Conservation (phyloP, 371 early-diverging fungal genomes). For the Saksenaea oblongispora region DNA sequence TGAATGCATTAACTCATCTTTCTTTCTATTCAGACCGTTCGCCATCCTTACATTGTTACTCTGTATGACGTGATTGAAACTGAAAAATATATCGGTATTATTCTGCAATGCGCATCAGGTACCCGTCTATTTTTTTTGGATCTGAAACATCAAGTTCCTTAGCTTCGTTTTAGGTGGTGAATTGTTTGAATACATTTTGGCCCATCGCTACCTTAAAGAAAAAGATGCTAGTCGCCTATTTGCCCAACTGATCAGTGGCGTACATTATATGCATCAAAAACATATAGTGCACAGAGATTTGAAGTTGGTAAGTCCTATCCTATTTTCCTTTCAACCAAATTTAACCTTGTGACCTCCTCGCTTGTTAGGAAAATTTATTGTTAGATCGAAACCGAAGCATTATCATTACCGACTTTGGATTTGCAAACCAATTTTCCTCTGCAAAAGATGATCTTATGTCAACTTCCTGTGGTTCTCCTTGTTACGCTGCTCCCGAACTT, state of each 20-base stretch:
- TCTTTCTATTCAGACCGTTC: constrained; percentile 61
- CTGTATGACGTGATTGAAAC: constrained; percentile 96
- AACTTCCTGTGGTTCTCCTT: constrained; percentile 97
- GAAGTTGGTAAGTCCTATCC: constrained; percentile 71
- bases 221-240: constrained; percentile 89
- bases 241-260: constrained; percentile 92
- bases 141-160: neutral
- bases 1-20: neutral
- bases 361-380: constrained; percentile 93
- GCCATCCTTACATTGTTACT: constrained; percentile 91
- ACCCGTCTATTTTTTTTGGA: constrained; percentile 15
- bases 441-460: constrained; percentile 78
- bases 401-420: constrained; percentile 99
- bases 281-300: constrained; percentile 95
- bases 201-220: constrained; percentile 91
- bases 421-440: constrained; percentile 91
- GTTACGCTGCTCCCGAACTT: constrained; percentile 98
- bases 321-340: neutral
- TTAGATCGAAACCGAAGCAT: constrained; percentile 88
- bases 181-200: constrained; percentile 95
- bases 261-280: constrained; percentile 86
- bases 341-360: neutral
- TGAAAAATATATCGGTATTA: constrained; percentile 92
- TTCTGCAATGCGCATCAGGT: constrained; percentile 94
- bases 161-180: constrained; percentile 74